phyloP scores from a whole-genome alignment of 768 basidiomycete genomes.

The Mycena metata region DNA sequence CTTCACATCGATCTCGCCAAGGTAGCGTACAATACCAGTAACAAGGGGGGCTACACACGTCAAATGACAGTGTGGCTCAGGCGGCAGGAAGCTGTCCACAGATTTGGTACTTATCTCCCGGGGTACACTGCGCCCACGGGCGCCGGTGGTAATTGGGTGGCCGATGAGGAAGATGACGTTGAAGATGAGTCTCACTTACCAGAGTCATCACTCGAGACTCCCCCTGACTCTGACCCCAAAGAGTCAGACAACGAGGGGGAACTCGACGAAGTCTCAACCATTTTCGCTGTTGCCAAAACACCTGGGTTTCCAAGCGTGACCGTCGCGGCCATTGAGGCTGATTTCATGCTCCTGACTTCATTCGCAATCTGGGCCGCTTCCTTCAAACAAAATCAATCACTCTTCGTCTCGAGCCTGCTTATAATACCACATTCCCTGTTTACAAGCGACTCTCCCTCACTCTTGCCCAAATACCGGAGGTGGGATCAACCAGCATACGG shows the following conservation, averaged over 20 bases:
- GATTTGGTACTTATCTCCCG: conserved; percentile 12
- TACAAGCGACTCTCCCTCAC: conserved; percentile 39
- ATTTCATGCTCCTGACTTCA: conserved; percentile 33
- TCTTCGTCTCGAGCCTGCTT: not conserved
- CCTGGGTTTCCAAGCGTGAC: conserved; percentile 21
- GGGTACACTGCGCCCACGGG: not conserved
- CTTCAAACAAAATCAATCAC: conserved; percentile 7
- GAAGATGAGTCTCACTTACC: not conserved
- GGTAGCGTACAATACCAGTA: conserved; percentile 41
- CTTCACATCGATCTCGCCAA: conserved; percentile 54
- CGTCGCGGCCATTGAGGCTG: conserved; percentile 2
- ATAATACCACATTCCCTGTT: conserved; percentile 32
- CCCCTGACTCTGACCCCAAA: not conserved
- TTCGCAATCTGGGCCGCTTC: conserved; percentile 17
- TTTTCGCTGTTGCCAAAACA: conserved; percentile 33
- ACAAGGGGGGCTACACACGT: conserved; percentile 41
- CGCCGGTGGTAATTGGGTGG: not conserved
- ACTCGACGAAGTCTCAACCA: not conserved
- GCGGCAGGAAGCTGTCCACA: conserved; percentile 44
- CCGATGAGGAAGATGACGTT: not conserved
- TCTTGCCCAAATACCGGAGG: conserved; percentile 40
- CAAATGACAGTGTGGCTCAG: conserved; percentile 55
- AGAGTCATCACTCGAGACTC: not conserved
- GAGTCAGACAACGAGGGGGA: conserved; percentile 11
- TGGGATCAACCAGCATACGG: not conserved